These are phyloP conservation scores for Sporisorium iseilematis-ciliati DNA, from an alignment of 1,284 basidiomycete species.

Conservation along the genomic window DNA sequence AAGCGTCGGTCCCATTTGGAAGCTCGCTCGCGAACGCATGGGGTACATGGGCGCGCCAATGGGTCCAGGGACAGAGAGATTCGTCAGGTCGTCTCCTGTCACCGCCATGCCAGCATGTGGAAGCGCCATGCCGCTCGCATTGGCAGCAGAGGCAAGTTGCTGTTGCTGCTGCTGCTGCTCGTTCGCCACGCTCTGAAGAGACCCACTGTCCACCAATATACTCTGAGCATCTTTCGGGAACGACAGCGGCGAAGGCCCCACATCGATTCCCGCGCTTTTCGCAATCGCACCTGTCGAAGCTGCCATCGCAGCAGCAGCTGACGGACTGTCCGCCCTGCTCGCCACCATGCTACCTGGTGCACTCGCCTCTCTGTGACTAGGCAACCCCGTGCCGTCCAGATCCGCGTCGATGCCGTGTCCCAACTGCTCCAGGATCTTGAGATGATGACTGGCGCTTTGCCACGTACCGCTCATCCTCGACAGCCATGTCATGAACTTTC, in stretches of 20 bases:
- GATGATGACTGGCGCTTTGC: constrained; percentile 47
- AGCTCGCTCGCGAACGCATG: constrained; percentile 19
- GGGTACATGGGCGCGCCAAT: constrained; percentile 49
- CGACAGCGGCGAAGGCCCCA: constrained; percentile 8
- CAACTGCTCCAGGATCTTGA: constrained; percentile 53
- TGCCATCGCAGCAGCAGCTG: constrained; percentile 9
- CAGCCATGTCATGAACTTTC: constrained; percentile 53
- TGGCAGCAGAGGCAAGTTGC: background rate
- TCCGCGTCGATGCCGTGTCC: constrained; percentile 52
- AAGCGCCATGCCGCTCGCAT: constrained; percentile 6
- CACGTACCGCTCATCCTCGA: constrained; percentile 48
- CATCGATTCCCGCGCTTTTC: constrained; percentile 9
- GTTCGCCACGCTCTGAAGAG: background rate
- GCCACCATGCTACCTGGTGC: constrained; percentile 7
- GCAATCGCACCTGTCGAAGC: constrained; percentile 7
- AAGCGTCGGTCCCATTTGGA: constrained; percentile 19
- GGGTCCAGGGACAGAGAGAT: constrained; percentile 33
- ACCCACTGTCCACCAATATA: background rate
- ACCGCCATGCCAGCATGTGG: background rate
- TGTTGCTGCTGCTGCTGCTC: background rate
- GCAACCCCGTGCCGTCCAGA: constrained; percentile 47
- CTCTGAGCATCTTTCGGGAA: constrained; percentile 14
- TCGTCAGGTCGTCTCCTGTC: constrained; percentile 7
- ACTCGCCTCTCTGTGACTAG: constrained; percentile 27
- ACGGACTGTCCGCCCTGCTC: constrained; percentile 31